These are phyloP conservation scores for Pichia sp. DNA, from an alignment of 1,139 yeast genomes.

Conservation along the genomic window DNA sequence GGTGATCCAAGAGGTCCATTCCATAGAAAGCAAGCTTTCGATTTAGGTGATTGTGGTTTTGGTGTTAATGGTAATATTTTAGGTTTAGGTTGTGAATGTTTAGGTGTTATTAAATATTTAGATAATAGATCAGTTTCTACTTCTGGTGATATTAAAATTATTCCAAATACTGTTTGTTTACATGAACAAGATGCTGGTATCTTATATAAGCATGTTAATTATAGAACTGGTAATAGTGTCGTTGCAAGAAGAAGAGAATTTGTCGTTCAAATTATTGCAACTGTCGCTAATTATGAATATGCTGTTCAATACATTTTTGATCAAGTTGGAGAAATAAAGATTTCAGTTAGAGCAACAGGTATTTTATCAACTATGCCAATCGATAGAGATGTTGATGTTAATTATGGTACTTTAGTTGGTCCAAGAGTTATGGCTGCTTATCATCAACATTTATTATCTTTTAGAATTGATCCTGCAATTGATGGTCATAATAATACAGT, in stretches of 20 bases:
- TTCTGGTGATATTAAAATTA: conserved; percentile 57
- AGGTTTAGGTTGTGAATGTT: conserved; percentile 80
- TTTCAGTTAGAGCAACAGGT: conserved; percentile 87
- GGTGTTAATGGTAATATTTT: conserved; percentile 75
- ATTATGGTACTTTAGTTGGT: conserved; percentile 77
- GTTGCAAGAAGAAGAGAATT: conserved; percentile 84
- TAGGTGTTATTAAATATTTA: conserved; percentile 77
- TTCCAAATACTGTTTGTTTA: conserved; percentile 77
- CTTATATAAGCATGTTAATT: conserved; percentile 78
- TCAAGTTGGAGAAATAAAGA: conserved; percentile 77
- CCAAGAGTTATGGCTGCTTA: conserved; percentile 85
- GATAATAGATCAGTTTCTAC: conserved; percentile 59
- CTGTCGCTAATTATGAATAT: conserved; percentile 89
- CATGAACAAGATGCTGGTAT: conserved; percentile 87
- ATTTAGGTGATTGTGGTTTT: conserved; percentile 86
- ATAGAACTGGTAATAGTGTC: conserved; percentile 66
- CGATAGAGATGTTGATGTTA: conserved; percentile 62
- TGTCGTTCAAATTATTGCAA: conserved; percentile 79
- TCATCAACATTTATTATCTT: conserved; percentile 81
- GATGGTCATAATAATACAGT: conserved; percentile 82
- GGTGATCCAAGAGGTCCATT: conserved; percentile 88
- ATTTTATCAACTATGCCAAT: conserved; percentile 79
- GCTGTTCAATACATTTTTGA: conserved; percentile 70
- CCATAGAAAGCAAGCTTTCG: conserved; percentile 90
- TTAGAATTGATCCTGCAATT: conserved; percentile 82